A percentile compares a stretch with the other conserved stretches of the same genome.
These are phyloP conservation scores for Pestalotiopsis sp. DNA, from an alignment of 2,329 filamentous ascomycete genomes.

Conservation along the genomic window DNA sequence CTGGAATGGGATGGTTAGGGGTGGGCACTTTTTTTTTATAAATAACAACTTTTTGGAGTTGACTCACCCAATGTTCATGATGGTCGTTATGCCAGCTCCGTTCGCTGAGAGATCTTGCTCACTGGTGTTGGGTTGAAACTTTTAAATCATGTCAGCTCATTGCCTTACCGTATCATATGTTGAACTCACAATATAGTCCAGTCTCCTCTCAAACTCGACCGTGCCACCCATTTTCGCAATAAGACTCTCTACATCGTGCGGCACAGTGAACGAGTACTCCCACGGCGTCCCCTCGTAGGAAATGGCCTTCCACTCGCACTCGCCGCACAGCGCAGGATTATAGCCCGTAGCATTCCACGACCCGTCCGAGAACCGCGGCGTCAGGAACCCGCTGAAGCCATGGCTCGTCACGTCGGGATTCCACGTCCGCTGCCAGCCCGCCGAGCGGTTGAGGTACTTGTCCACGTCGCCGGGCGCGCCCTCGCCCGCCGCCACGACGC, in stretches of 20 bases:
- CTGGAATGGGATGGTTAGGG: not conserved
- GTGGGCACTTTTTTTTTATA: too few species aligned
- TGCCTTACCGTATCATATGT: too few species aligned
- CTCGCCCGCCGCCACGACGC: conserved; percentile 43
- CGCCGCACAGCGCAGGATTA: conserved; percentile 10
- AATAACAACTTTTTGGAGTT: too few species aligned
- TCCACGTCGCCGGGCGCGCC: conserved; percentile 2
- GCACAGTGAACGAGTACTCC: conserved; percentile 59
- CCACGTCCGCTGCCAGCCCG: conserved; percentile 19
- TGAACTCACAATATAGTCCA: conserved; percentile 29
- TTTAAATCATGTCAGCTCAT: not conserved
- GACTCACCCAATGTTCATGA: conserved; percentile 25
- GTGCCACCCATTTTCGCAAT: conserved; percentile 54
- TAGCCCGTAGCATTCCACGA: conserved; percentile 13
- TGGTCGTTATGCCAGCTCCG: conserved; percentile 21
- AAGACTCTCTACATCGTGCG: conserved; percentile 58
- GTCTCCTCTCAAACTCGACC: conserved; percentile 49
- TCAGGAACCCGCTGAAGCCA: conserved; percentile 26
- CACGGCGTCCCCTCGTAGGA: conserved; percentile 24
- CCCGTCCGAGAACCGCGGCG: conserved; percentile 6
- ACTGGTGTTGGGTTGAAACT: conserved; percentile 23
- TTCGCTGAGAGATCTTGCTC: conserved; percentile 21
- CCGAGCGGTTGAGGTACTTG: conserved; percentile 5
- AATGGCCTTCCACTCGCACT: conserved; percentile 13
- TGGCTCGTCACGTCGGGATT: conserved; percentile 15